Conservation (phyloP, 2,329 filamentous ascomycete genomes). For the Aaosphaeria arxii region DNA sequence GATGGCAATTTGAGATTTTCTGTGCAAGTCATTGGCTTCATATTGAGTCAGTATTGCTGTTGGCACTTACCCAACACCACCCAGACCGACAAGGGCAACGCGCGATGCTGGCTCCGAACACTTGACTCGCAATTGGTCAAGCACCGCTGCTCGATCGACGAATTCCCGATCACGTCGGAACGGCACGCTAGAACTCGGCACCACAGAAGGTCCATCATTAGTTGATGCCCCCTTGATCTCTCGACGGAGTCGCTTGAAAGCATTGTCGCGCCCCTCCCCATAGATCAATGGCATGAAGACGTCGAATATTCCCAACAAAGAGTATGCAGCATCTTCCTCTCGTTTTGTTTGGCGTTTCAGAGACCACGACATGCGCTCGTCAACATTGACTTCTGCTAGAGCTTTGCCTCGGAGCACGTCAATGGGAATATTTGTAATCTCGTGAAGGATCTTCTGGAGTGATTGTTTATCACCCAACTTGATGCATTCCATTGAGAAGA, state of each 20-base stretch:
- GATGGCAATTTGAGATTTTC: slow-evolving; percentile 17
- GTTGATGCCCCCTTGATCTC: slow-evolving; percentile 6
- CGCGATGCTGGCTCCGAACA: background rate
- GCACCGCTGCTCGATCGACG: slow-evolving; percentile 8
- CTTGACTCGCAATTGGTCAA: slow-evolving; percentile 8
- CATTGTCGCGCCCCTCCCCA: slow-evolving; percentile 4
- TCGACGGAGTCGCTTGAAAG: slow-evolving; percentile 7
- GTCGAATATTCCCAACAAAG: slow-evolving; percentile 8
- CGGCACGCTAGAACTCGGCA: slow-evolving; percentile 3
- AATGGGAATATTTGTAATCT: slow-evolving; percentile 6
- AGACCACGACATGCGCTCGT: slow-evolving; percentile 15
- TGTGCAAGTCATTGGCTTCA: background rate
- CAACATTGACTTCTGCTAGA: slow-evolving; percentile 7
- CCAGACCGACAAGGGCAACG: background rate
- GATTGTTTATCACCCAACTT: slow-evolving; percentile 7
- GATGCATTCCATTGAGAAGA: slow-evolving; percentile 5
- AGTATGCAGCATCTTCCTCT: slow-evolving; percentile 10
- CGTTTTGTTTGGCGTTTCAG: slow-evolving; percentile 12
- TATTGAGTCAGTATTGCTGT: background rate
- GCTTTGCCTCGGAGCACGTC: slow-evolving; percentile 2
- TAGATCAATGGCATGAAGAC: slow-evolving; percentile 1
- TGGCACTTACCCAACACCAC: background rate
- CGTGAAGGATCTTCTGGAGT: slow-evolving; percentile 1
- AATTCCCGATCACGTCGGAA: slow-evolving; percentile 6
- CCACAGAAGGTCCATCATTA: background rate